Percentiles rank a stretch among this genome's conserved stretches.
These are phyloP conservation scores for Pseudonectria buxi DNA, from an alignment of 2,329 filamentous ascomycete species.

Conservation along the genomic window DNA sequence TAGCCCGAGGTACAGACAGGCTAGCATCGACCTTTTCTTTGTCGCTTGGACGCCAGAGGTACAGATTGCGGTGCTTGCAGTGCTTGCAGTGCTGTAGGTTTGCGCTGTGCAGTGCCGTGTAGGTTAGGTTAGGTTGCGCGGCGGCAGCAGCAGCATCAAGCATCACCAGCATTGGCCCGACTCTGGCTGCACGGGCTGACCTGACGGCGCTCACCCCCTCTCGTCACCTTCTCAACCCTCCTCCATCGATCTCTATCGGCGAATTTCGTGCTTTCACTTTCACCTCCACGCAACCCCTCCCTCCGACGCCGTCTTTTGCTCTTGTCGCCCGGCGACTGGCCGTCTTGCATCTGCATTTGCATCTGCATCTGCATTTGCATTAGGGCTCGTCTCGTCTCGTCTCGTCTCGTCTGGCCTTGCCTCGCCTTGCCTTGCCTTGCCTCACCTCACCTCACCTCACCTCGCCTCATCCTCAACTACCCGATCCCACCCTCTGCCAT, in stretches of 20 bases:
- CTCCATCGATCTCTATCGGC: constrained; percentile 3
- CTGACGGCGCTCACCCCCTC: background rate
- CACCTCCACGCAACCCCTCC: constrained; percentile 5
- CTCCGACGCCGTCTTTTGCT: constrained; percentile 11
- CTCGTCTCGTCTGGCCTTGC: constrained; percentile 13
- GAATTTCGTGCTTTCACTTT: constrained; percentile 7
- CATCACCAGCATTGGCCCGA: too few relatives aligned
- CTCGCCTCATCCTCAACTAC: constrained; percentile 13
- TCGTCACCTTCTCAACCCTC: constrained; percentile 22
- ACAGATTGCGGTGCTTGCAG: too few relatives aligned
- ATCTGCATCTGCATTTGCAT: too few relatives aligned
- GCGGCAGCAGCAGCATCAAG: too few relatives aligned
- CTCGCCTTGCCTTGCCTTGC: constrained; percentile 24
- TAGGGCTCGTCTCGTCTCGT: too few relatives aligned
- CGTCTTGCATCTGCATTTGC: constrained; percentile 17
- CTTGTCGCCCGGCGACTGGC: constrained; percentile 24
- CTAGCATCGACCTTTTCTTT: too few relatives aligned
- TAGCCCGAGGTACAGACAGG: too few relatives aligned
- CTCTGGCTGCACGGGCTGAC: too few relatives aligned
- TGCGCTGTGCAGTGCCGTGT: too few relatives aligned
- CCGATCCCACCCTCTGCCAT: constrained; percentile 22
- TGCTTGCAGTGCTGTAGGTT: too few relatives aligned
- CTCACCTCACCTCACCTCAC: constrained; percentile 15
- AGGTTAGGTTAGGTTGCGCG: too few relatives aligned
- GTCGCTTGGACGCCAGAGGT: too few relatives aligned